phyloP scores from a whole-genome alignment of 805 yeast species.

The Candida sanyiensis region DNA sequence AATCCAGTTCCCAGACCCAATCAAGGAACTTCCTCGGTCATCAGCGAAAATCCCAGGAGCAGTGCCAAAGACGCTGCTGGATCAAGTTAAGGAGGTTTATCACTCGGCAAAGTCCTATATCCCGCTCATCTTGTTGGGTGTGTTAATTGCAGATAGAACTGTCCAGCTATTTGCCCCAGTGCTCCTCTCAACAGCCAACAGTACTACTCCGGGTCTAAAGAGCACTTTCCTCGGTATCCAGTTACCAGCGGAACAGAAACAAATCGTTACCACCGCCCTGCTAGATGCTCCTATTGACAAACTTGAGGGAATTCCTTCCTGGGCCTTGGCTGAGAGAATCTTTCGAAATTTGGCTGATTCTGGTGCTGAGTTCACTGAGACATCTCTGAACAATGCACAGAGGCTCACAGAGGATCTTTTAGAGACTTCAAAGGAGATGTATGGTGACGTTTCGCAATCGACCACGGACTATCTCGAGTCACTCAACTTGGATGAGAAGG shows the following conservation, averaged over 20 bases:
- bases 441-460: too few species aligned
- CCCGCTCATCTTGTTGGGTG: slow-evolving; percentile 14
- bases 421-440: too few species aligned
- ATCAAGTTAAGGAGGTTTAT: slow-evolving; percentile 1
- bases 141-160: slow-evolving; percentile 19
- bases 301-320: slow-evolving; percentile 11
- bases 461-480: too few species aligned
- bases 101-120: slow-evolving; percentile 9
- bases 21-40: neutral
- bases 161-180: slow-evolving; percentile 14
- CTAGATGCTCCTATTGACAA: too few species aligned
- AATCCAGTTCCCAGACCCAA: slow-evolving; percentile 14
- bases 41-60: neutral
- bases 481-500: too few species aligned
- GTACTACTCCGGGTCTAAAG: too few species aligned
- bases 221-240: too few species aligned
- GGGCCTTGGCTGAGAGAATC: slow-evolving; percentile 12
- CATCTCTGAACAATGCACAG: slow-evolving; percentile 1
- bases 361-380: slow-evolving; percentile 2
- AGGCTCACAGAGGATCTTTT: too few species aligned
- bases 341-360: slow-evolving; percentile 3
- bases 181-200: slow-evolving; percentile 2
- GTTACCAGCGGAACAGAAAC: neutral
- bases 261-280: too few species aligned
- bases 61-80: neutral